Evolutionary conservation across 73 alveolate species (phyloP), one percentile per base, ranked within the genome.

Genomic region (Vitrella brassicaformis): DNA sequence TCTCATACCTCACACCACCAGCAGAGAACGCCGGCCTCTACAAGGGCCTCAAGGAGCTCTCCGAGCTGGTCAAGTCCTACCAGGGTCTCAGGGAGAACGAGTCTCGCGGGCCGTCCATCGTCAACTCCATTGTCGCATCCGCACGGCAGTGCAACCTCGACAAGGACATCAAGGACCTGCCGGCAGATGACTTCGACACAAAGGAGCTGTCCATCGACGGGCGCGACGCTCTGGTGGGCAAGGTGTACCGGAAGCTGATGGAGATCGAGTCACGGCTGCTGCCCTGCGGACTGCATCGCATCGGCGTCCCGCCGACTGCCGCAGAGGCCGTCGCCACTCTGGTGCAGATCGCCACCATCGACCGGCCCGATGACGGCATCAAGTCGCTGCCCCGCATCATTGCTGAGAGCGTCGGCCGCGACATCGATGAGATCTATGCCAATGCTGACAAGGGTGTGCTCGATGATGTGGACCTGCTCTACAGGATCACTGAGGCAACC

Each of bases 141-240:
- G 87, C 87, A 0, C 47, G 81, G 19, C 87, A 81, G 73, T 81
- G 87, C 84, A 81, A 81, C 72, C 64, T 81, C 71, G 87, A 81
- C 85, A 81, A 81, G 87, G 87, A 80, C 28, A 28, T 39, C 46
- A n/a, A n/a, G n/a, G 9, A 30, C 68, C 30, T 30, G 45, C 71
- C 71, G 9, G 79, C 18, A 28, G 72, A 31, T 25, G 82, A 75
- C 46, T 46, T 67, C 76, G 70, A 68, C 31, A 65, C 70, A 19
- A 65, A 22, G 81, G 66, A 46, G 25, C 47, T 4, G 19, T n/a
- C 81, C 25, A 9, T 9, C 0, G 69, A 46, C 10, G 73, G 27
- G 27, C 65, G 81, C 25, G 73, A 39, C 28, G 31, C 66, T 70
- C 75, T 81, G 65, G 87, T 81, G 25, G 87, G 87, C 28, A 73